Evolutionary conservation across 192 early-diverging fungal genomes (phyloP).

Genomic region (Coemansia sp.): DNA sequence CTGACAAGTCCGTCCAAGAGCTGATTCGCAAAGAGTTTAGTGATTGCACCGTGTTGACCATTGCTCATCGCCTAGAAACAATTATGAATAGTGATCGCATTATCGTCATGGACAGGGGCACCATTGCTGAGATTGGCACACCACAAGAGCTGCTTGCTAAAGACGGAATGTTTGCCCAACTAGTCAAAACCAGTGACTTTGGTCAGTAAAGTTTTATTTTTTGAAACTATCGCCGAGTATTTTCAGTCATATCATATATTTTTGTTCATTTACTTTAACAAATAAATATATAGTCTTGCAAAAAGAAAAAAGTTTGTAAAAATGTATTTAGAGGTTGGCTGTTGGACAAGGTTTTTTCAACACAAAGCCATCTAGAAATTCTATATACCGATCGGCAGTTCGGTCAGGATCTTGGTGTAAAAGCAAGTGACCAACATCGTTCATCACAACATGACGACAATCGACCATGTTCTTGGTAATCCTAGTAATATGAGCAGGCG

Average conservation of each 20-base stretch:
- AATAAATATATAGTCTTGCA: neutral
- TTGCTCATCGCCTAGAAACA: constrained; percentile 73
- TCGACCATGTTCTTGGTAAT: constrained; percentile 21
- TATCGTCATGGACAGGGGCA: constrained; percentile 67
- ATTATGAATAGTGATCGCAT: constrained; percentile 65
- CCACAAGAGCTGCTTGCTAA: constrained; percentile 57
- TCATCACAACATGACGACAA: constrained; percentile 25
- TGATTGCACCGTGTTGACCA: constrained; percentile 52
- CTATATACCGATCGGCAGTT: constrained; percentile 15
- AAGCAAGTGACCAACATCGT: constrained; percentile 33
- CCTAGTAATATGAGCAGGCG: constrained; percentile 10
- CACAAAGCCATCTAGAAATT: constrained; percentile 21
- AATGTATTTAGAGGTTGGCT: constrained; percentile 11
- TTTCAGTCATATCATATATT: neutral
- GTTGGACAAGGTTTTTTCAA: neutral
- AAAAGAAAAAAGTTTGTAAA: no score
- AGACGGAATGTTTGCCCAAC: constrained; percentile 9
- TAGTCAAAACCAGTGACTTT: constrained; percentile 1
- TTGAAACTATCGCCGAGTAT: neutral
- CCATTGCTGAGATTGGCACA: constrained; percentile 59
- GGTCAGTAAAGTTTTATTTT: neutral
- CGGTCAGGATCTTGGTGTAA: constrained; percentile 25
- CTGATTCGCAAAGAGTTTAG: constrained; percentile 55
- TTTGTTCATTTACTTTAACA: neutral
- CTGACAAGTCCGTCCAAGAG: constrained; percentile 19